phyloP scores from a whole-genome alignment of 768 basidiomycete genomes.

The Filobasidium floriforme region DNA sequence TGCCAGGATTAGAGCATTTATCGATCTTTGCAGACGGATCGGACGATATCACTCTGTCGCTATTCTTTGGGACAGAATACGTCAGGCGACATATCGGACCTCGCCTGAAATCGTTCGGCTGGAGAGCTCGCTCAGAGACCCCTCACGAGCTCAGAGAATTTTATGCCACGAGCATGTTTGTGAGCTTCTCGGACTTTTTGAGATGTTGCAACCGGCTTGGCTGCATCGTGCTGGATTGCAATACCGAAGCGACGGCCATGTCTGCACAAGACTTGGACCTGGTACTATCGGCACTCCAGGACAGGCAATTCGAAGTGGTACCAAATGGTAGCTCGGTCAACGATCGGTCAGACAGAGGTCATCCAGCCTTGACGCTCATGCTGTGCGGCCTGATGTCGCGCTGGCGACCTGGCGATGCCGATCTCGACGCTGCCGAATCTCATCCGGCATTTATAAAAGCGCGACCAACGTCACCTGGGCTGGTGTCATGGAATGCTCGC shows the following conservation, averaged over 20 bases:
- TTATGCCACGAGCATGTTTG: neutral
- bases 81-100: neutral
- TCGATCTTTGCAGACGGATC: constrained; percentile 40
- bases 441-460: neutral
- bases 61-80: constrained; percentile 23
- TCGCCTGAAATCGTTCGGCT: neutral
- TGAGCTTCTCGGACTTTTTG: neutral
- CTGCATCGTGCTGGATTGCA: constrained; percentile 1
- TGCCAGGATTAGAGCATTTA: constrained; percentile 34
- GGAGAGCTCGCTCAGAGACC: neutral
- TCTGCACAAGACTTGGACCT: neutral
- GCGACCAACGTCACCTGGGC: neutral
- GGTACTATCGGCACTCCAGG: neutral
- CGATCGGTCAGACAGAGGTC: neutral
- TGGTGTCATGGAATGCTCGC: too few species aligned
- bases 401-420: constrained; percentile 10
- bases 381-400: constrained; percentile 36
- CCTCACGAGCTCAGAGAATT: constrained; percentile 13
- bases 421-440: neutral
- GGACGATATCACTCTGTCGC: constrained; percentile 35
- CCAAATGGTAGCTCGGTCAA: neutral
- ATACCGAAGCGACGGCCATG: neutral
- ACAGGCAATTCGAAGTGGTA: neutral
- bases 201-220: neutral
- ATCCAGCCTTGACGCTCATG: constrained; percentile 23